A percentile compares a stretch with the other conserved stretches of the same genome.
Evolutionary conservation across 805 yeast species (phyloP).

Genomic region (Candida dendrica): DNA sequence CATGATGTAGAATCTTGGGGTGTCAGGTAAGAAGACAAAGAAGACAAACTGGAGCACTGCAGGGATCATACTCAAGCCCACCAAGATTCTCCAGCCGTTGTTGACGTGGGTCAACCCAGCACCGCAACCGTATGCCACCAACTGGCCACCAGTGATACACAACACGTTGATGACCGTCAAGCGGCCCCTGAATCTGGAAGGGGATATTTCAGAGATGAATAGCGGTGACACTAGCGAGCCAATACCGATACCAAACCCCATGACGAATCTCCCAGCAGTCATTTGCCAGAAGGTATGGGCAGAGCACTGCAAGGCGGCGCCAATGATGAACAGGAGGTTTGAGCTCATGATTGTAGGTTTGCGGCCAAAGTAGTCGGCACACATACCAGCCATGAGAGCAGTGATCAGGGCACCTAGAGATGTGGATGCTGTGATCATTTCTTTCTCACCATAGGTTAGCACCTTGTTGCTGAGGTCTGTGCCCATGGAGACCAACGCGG

Average conservation of each 20-base stretch:
- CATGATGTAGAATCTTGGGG: conserved; percentile 85
- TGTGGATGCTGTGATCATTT: conserved; percentile 89
- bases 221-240: conserved; percentile 94
- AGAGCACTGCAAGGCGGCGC: conserved; percentile 79
- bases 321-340: conserved; percentile 73
- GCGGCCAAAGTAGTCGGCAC: conserved; percentile 82
- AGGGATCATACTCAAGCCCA: conserved; percentile 86
- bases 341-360: conserved; percentile 79
- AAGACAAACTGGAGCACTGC: conserved; percentile 69
- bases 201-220: conserved; percentile 88
- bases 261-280: conserved; percentile 84
- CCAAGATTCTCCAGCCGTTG: conserved; percentile 91
- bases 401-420: conserved; percentile 88
- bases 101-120: conserved; percentile 69
- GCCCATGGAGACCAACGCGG: conserved; percentile 83
- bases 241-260: conserved; percentile 96
- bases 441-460: conserved; percentile 73
- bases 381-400: conserved; percentile 68
- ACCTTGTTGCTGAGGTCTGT: conserved; percentile 56
- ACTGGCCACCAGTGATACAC: conserved; percentile 92
- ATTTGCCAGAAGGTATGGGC: conserved; percentile 81
- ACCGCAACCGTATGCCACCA: conserved; percentile 89
- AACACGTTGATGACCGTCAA: conserved; percentile 82
- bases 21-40: conserved; percentile 86
- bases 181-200: conserved; percentile 85